Base-by-base conservation (phyloP, 192 early-diverging fungal species). In the Coemansia sp. region DNA sequence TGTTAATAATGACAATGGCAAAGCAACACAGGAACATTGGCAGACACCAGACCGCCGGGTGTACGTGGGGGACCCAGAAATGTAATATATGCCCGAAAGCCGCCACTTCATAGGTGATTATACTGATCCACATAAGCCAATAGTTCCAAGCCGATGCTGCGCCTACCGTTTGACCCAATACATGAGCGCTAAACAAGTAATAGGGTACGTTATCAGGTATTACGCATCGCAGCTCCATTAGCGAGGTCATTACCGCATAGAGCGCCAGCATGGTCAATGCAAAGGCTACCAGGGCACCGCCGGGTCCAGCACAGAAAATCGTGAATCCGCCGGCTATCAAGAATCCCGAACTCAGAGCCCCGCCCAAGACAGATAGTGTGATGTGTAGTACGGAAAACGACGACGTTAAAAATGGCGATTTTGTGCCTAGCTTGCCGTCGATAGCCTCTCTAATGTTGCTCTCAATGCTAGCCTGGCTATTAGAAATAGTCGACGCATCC, bases 171-270 rank as follows among this genome's bases (percentile, higher is more conserved):
- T 42, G 60, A 0, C 74, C 74, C 22, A 70, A 55, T 16, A 70
- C 36, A 16, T 69, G 68, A 12, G 55, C 55, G 46, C 68, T 68
- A 54, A 43, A 67, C 74, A 76, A 60, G 33, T 75, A 75, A 34
- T 65, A 65, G 12, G 74, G 74, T 11, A 75, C 29, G 31, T 47
- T 42, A 3, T 47, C 47, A 3, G 74, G 74, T 63, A 75, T 66
- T 27, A 61, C 13, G 42, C 67, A 69, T 2, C 43, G 67, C 41
- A 76, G 54, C 29, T 76, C 74, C 74, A 71, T 71, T 16, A 76
- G 57, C 40, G 74, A 70, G 10, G 68, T 76, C 27, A 71, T 76
- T 1, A 66, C 74, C n/a, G 34, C n/a, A 22, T 76, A 76, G 44
- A 76, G 13, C 22, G 66, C 59, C 0, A 49, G 16, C 0, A 71